phyloP scores from a whole-genome alignment of 768 basidiomycete genomes.

The Leccinum disarticulatum region DNA sequence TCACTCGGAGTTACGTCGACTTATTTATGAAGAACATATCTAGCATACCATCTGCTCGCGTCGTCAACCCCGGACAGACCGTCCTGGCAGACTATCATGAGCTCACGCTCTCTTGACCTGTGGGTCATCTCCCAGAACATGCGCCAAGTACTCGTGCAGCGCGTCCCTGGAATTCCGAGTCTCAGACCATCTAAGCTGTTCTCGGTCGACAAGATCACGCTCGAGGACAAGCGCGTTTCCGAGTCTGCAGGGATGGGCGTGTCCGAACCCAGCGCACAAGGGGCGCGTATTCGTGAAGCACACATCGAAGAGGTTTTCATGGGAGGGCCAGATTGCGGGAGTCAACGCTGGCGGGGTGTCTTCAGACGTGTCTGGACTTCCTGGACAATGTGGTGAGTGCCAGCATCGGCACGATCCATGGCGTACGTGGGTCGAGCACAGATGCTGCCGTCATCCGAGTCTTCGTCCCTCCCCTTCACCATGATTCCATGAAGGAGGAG shows the following conservation, averaged over 20 bases:
- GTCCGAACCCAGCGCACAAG: conserved; percentile 31
- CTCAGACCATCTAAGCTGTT: conserved; percentile 25
- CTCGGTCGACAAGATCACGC: not conserved
- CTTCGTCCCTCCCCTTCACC: not conserved
- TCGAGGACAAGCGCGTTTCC: not conserved
- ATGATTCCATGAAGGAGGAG: not conserved
- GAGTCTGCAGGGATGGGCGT: conserved; percentile 27
- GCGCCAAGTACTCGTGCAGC: conserved; percentile 20
- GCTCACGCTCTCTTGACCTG: no score
- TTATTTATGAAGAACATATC: no score
- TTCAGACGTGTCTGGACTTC: conserved; percentile 58
- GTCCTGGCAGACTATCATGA: no score
- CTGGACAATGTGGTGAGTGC: conserved; percentile 33
- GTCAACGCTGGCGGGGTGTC: conserved; percentile 41
- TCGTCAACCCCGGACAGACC: no score
- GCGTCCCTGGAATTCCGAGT: conserved; percentile 24
- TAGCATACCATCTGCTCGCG: no score
- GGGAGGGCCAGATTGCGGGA: conserved; percentile 57
- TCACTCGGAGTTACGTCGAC: no score
- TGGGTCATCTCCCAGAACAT: conserved; percentile 5
- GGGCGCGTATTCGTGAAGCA: conserved; percentile 48
- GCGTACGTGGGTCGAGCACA: no score
- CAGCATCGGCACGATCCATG: no score
- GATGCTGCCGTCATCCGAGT: no score
- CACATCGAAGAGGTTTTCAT: conserved; percentile 59